phyloP scores from a whole-genome alignment of 805 yeast species.

The Candida anglica region DNA sequence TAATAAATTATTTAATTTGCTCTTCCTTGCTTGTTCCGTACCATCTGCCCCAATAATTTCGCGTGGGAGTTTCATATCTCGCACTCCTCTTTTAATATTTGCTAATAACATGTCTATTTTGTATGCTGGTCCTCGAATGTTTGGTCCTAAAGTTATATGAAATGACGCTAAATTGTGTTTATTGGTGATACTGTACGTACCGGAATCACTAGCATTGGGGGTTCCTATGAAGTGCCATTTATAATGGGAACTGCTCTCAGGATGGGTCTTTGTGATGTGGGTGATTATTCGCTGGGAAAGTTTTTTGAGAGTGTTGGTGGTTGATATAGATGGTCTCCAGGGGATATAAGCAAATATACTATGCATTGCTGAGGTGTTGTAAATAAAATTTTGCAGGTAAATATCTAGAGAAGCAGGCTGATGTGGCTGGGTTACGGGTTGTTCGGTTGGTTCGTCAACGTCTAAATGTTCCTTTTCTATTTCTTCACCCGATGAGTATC shows the following conservation, averaged over 20 bases:
- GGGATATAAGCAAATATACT: slow-evolving; percentile 11
- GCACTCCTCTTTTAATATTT: slow-evolving; percentile 5
- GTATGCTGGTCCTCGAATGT: slow-evolving; percentile 8
- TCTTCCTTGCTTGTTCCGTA: slow-evolving; percentile 5
- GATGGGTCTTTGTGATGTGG: slow-evolving; percentile 3
- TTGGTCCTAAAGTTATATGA: slow-evolving; percentile 10
- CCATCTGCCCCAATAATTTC: slow-evolving; percentile 4
- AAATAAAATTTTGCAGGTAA: slow-evolving; percentile 10
- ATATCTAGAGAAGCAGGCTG: too few relatives aligned
- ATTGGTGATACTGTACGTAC: slow-evolving; percentile 8
- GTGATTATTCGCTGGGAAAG: slow-evolving; percentile 6
- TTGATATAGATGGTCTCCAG: slow-evolving; percentile 11
- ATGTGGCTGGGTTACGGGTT: too few relatives aligned
- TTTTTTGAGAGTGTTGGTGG: slow-evolving; percentile 7
- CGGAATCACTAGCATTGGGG: slow-evolving; percentile 4
- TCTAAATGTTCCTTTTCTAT: too few relatives aligned
- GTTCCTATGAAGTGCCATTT: slow-evolving; percentile 9
- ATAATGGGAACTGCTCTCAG: slow-evolving; percentile 5
- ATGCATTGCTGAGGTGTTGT: slow-evolving; percentile 4
- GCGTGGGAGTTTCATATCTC: slow-evolving; percentile 1
- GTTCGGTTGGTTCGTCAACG: too few relatives aligned
- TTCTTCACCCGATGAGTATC: slow-evolving; percentile 7
- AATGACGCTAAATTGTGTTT: slow-evolving; percentile 6
- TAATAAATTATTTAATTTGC: slow-evolving; percentile 5
- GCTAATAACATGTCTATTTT: slow-evolving; percentile 7